phyloP scores from a whole-genome alignment of 306 rosid species.

The Citrullus mucosospermus region DNA sequence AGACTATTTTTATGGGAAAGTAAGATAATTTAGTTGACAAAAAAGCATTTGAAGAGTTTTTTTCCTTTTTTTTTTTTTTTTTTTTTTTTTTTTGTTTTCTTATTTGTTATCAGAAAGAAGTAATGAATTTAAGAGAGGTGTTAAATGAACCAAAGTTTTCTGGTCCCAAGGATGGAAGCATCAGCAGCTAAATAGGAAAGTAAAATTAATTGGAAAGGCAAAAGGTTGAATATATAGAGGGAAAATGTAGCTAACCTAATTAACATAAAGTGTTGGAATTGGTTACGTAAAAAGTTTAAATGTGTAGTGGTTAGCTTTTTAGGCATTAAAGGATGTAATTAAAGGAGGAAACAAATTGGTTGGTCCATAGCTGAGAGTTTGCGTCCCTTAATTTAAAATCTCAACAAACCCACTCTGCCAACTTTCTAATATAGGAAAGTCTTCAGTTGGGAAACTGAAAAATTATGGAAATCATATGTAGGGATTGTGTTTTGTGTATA shows the following conservation, averaged over 20 bases:
- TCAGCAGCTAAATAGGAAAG: neutral
- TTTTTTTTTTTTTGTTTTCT: no score
- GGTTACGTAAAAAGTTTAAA: neutral
- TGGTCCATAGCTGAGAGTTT: neutral
- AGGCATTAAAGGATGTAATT: neutral
- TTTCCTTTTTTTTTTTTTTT: no score
- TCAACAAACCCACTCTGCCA: slow-evolving; percentile 1
- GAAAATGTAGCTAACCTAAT: neutral
- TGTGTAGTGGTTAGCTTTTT: neutral
- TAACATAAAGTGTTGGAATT: neutral
- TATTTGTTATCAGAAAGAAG: neutral
- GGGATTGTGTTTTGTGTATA: neutral
- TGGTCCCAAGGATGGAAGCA: slow-evolving; percentile 1
- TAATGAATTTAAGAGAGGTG: neutral
- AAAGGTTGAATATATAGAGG: neutral
- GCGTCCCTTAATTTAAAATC: neutral
- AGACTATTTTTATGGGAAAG: neutral
- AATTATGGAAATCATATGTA: neutral
- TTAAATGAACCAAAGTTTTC: neutral
- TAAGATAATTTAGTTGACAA: neutral
- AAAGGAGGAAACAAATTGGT: slow-evolving; percentile 5
- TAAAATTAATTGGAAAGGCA: neutral
- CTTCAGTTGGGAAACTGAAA: neutral
- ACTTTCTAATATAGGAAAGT: neutral
- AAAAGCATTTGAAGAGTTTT: no score